Base-by-base conservation (phyloP, 805 yeast species). In the Suhomyces kilbournensis region DNA sequence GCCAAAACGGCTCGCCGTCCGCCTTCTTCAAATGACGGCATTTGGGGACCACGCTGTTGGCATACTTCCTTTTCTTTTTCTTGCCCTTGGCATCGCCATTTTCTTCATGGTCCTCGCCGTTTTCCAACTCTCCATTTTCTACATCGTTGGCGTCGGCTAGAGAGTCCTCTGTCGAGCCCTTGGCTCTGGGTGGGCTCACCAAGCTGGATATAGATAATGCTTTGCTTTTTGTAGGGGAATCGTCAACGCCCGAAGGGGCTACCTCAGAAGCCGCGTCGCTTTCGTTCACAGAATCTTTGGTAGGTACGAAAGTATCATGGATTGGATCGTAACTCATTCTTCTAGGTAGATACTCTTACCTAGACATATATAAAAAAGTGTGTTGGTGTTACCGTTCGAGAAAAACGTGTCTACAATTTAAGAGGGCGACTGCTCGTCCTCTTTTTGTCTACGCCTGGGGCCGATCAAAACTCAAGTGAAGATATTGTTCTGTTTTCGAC, bases 1-100 rank as follows among this genome's bases (percentile, higher is more conserved):
- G 77, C 87, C 94, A 88, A 53, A 92, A 83, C 19, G 96, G 96
- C 61, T 88, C 96, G 5, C 98, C 97, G 63, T 93, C 98, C 17
- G 83, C 78, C 64, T 92, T 93, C 69, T 93, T 93, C 60, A 93
- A 68, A 67, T 86, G 91, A 44, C 88, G 74, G 25, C 75, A 69
- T 45, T 60, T 65, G 26, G 67, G 61, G 40, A 61, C 60, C 12
- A 65, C 51, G 4, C 49, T 22, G 46, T 49, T 53, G 48, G 49
- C 54, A 46, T 53, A 44, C 51, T 66, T 53, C 54, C 60, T 53
- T 61, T 65, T 54, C 35, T 52, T 57, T 44, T 50, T 54, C 47
- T 51, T 56, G 40, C 52, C 38, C 15, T 44, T 32, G 23, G 48
- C 58, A 42, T 50, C 62, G 34, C 50, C 57, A 8, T 50, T 61